These are phyloP conservation scores for Rhodamnia rubescens DNA, from an alignment of 345 rosid genomes.

Conservation along the genomic window DNA sequence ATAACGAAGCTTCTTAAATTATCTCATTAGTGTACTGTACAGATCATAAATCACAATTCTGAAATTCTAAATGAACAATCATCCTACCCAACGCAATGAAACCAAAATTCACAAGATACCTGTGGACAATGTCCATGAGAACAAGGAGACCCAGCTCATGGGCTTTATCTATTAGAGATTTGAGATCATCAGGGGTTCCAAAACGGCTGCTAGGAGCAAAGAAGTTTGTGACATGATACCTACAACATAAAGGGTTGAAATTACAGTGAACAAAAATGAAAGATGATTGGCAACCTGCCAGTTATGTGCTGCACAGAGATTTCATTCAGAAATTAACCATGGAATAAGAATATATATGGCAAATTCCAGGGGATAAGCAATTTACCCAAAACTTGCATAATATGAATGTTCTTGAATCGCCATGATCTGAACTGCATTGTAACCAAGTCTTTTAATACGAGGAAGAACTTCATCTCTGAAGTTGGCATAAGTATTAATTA, in stretches of 20 bases:
- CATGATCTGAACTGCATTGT: slow-evolving; percentile 97
- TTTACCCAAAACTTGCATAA: slow-evolving; percentile 96
- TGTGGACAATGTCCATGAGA: slow-evolving; percentile 98
- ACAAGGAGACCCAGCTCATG: slow-evolving; percentile 91
- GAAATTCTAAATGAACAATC: background rate
- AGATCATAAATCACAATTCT: background rate
- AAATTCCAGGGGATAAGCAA: background rate
- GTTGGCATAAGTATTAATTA: slow-evolving; percentile 71
- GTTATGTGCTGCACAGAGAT: background rate
- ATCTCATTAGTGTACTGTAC: background rate
- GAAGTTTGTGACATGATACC: slow-evolving; percentile 94
- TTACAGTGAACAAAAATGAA: background rate
- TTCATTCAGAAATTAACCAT: background rate
- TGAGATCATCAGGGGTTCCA: slow-evolving; percentile 97
- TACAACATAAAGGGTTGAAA: slow-evolving; percentile 26
- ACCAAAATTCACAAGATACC: slow-evolving; percentile 29
- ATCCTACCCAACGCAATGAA: background rate
- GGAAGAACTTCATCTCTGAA: slow-evolving; percentile 97
- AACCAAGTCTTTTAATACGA: slow-evolving; percentile 85
- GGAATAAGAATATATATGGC: background rate
- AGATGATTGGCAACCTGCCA: background rate
- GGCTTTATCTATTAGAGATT: slow-evolving; percentile 88
- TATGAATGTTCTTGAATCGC: slow-evolving; percentile 98
- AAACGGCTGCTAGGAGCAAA: slow-evolving; percentile 96
- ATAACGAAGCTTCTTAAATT: background rate